Base-by-base conservation (phyloP, 2,329 filamentous ascomycete species). In the Catunica adiposa region DNA sequence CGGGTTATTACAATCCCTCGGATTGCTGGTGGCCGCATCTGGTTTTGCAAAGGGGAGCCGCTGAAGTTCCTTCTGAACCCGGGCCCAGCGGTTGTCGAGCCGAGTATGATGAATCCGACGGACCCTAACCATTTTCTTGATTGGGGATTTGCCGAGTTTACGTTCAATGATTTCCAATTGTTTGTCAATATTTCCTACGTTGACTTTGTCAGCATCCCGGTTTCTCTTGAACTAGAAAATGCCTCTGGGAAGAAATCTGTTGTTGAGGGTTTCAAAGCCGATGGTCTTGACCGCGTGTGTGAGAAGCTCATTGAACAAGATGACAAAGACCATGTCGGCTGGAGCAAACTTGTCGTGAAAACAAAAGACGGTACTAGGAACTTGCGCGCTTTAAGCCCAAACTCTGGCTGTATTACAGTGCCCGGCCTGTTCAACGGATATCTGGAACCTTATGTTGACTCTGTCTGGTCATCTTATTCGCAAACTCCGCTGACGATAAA, bases 131-230 rank as follows among this genome's bases (percentile, higher is more conserved):
- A 80, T 63, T 69, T 75, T 37, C 68, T 76, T 48, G 68, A 72
- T 58, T 86, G 82, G 82, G 76, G 73, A 26, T 86, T 86, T 64
- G 79, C 75, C 68, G 83, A 86, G 66, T 81, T 84, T 62, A 83
- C 81, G 15, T 83, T 76, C 67, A 84, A 84, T 66, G 62, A 67
- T 37, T 63, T 65, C 31, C 73, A 84, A 65, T 67, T 85, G 3
- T 86, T 78, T 63, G 79, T 77, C 61, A 85, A 85, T 62, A 81
- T 89, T 62, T 79, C 74, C 59, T 83, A 84, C 64, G 86, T 89
- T 54, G 85, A 89, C 69, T 89, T 89, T 67, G 76, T 88, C 59
- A 71, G 71, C 61, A 65, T 83, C 61, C 81, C 83, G n/a, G 74
- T 84, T 53, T 74, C 77, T 1, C 71, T 83, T 60, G 64, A 67